Base-by-base conservation (phyloP, 1,284 basidiomycete genomes). In the Fomitopsis schrenkii region DNA sequence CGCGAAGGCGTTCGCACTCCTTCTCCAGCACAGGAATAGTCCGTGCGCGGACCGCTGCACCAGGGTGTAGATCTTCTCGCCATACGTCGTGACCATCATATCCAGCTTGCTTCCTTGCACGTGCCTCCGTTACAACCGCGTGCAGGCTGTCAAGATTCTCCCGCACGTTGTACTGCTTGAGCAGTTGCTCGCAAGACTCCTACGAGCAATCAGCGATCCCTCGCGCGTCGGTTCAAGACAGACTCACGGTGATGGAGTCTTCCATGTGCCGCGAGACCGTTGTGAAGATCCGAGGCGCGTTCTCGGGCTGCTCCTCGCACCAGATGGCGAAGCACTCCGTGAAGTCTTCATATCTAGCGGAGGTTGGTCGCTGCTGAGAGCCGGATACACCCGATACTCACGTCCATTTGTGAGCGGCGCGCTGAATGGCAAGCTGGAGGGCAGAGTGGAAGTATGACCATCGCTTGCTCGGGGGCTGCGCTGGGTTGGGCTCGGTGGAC, bases 351-450 rank as follows among this genome's bases (percentile, higher is more conserved):
- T 85, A 90, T 54, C 90, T 92, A 64, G 33, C 59, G 64, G 10
- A 30, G 52, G n/a, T 54, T 22, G 40, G 7, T 41, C 36, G 44
- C 42, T 46, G 7, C n/a, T 14, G 7, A 46, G 48, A 36, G 33
- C 5, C 22, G 55, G 42, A 26, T 33, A 5, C 22, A 22, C 30
- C 30, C 8, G 28, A 41, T 35, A 84, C 89, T 68, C 66, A 90
- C 90, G 88, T 87, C 90, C 90, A 92, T 69, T 91, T 91, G 71
- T 88, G 86, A 4, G 88, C 84, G n/a, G 88, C 82, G 22, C 87
- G 80, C 67, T 89, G 87, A 28, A 90, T 83, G 15, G 90, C 90
- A 14, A 90, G 82, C 68, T 90, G 87, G 33, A 92, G 73, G 0
- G 90, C 90, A 1, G 87, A 86, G 63, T 87, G 83, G 63, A 91